A percentile compares a stretch with the other conserved stretches of the same genome.
phyloP scores from a whole-genome alignment of 2,329 filamentous ascomycete genomes.

The Emergomyces pasteurianus region DNA sequence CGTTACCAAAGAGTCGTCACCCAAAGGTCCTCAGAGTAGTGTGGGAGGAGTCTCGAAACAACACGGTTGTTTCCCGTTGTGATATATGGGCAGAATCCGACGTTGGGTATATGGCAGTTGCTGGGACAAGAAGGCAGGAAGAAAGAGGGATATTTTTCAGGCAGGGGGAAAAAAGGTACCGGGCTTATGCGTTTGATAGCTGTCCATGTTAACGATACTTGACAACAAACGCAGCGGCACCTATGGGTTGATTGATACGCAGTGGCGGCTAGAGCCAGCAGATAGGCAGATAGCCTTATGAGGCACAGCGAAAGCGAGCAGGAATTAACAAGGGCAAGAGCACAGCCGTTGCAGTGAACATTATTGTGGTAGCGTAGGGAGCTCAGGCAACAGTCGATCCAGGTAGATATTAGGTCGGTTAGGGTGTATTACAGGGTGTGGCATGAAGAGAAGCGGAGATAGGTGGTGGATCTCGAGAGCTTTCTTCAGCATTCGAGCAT shows the following conservation, averaged over 20 bases:
- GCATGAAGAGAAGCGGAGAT: background rate
- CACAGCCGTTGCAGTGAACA: background rate
- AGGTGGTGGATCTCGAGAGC: background rate
- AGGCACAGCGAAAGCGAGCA: background rate
- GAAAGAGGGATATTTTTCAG: conserved; percentile 19
- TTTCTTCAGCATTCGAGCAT: background rate
- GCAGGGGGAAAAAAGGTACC: conserved; percentile 22
- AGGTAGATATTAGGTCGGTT: background rate
- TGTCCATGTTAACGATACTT: conserved; percentile 29
- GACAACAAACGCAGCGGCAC: background rate
- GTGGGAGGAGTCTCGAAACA: background rate
- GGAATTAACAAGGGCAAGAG: background rate
- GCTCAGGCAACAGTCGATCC: background rate
- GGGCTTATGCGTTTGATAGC: conserved; percentile 16
- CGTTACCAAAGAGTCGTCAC: background rate
- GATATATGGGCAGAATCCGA: background rate
- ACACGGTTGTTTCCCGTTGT: background rate
- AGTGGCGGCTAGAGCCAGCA: background rate
- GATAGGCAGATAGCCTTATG: background rate
- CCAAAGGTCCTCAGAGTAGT: background rate
- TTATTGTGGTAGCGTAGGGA: background rate
- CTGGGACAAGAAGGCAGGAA: background rate
- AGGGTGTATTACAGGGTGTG: background rate
- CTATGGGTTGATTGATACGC: background rate
- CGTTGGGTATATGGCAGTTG: background rate